phyloP scores from a whole-genome alignment of 2,329 filamentous ascomycete species.

The Colletotrichum scovillei region DNA sequence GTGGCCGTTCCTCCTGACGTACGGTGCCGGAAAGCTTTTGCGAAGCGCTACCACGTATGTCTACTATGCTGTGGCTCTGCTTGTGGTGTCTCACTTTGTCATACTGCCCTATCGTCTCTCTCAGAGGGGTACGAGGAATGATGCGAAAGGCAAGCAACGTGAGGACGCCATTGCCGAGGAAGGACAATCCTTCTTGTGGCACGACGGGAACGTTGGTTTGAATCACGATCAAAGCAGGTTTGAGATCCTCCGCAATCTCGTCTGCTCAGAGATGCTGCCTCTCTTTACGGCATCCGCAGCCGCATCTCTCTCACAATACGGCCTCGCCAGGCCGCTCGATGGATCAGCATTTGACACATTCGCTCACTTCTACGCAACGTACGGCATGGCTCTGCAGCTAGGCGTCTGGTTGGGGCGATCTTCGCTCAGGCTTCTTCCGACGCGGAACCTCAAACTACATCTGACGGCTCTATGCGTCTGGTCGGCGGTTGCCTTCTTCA shows the following conservation, averaged over 20 bases:
- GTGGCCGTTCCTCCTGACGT: conserved; percentile 44
- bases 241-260: conserved; percentile 32
- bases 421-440: conserved; percentile 37
- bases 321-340: conserved; percentile 43
- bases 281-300: conserved; percentile 40
- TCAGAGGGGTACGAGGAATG: conserved; percentile 17
- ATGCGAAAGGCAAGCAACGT: conserved; percentile 35
- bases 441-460: conserved; percentile 26
- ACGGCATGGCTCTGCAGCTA: conserved; percentile 43
- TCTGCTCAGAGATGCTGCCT: conserved; percentile 42
- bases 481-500: conserved; percentile 34
- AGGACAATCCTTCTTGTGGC: conserved; percentile 9
- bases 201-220: neutral
- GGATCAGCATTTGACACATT: conserved; percentile 41
- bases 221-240: conserved; percentile 33
- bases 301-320: conserved; percentile 42
- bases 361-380: conserved; percentile 43
- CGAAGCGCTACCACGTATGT: conserved; percentile 43
- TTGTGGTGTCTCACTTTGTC: conserved; percentile 43
- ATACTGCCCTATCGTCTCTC: conserved; percentile 39
- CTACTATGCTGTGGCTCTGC: conserved; percentile 41
- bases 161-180: conserved; percentile 22
- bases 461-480: conserved; percentile 31
- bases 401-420: conserved; percentile 43
- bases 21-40: conserved; percentile 41